Evolutionary conservation across 106 monocot genomes (phyloP).

Genomic region (Apostasia shenzhenica): DNA sequence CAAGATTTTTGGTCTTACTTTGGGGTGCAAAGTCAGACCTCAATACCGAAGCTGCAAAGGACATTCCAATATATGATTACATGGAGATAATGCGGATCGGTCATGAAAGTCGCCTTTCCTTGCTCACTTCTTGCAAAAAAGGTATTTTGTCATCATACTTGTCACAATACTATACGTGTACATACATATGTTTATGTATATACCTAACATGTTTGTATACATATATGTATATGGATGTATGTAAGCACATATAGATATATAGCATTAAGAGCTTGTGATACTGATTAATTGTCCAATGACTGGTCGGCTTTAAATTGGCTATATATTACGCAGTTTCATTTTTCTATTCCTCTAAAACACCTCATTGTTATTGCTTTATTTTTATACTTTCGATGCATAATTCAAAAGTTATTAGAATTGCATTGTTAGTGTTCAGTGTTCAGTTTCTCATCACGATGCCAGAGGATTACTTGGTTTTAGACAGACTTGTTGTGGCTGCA

Average conservation of each 20-base stretch:
- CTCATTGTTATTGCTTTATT: too few species aligned
- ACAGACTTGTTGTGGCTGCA: too few species aligned
- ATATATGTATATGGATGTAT: neutral
- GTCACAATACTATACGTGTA: too few species aligned
- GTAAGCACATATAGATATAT: too few species aligned
- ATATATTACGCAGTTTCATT: too few species aligned
- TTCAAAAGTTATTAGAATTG: too few species aligned
- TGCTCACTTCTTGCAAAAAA: constrained; percentile 25
- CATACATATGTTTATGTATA: neutral
- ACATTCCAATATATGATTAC: constrained; percentile 52
- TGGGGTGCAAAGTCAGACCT: constrained; percentile 70
- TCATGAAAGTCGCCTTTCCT: constrained; percentile 26
- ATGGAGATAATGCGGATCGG: constrained; percentile 64
- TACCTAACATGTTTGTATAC: neutral
- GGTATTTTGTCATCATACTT: constrained; percentile 23
- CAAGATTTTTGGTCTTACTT: constrained; percentile 71
- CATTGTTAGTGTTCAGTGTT: too few species aligned
- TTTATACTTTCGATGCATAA: too few species aligned
- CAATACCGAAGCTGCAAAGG: constrained; percentile 14
- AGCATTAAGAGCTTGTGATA: too few species aligned
- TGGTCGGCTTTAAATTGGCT: neutral
- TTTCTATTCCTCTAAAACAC: too few species aligned
- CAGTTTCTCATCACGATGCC: too few species aligned
- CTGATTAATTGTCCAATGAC: neutral
- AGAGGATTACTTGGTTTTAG: too few species aligned